Base-by-base conservation (phyloP, 192 early-diverging fungal species). In the Dimargaris cristalligena region DNA sequence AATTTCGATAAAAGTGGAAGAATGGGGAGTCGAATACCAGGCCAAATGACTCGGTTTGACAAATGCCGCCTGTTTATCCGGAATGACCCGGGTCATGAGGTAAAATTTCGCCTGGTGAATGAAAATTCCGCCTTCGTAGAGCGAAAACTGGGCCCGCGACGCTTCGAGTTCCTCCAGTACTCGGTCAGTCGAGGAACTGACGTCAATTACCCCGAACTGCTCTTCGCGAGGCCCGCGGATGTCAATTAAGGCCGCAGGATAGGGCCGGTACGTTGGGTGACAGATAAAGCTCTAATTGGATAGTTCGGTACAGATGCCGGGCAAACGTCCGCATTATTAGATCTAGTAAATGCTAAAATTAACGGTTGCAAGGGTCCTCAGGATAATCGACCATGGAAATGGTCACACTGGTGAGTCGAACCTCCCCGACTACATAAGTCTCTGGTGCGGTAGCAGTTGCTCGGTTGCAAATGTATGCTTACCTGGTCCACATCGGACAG, bases 161-260 rank as follows among this genome's bases (percentile, higher is more conserved):
- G 62, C 49, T 51, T 84, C 80, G 8, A 84, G 58, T 29, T 74
- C 73, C 62, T 84, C 82, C 10, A 76, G 34, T 2, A 76, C 60
- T 4, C 68, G 34, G 35, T 71, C 67, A 33, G 48, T 52, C 28
- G 63, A 48, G 59, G 65, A 64, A 6, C 64, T 68, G 20, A 75
- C 65, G 54, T 80, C 79, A 30, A 80, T 67, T 3, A 83, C 69
- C 0, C 68, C 74, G 58, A 69, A 78, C 23, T 28, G 31, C 4
- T 73, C 73, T 28, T 80, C 78, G 11, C 61, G 63, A 13, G 68
- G 65, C 54, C 68, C 69, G n/a, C 81, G 71, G 25, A 83, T 72
- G 26, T 67, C 58, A 23, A 80, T 67, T 48, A 60, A 50, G 20
- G 68, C 32, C 4, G 74, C 55, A 8, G 79, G 81, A 30, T 68